Evolutionary conservation across 129 eudicot species (phyloP).

Genomic region (Calendula officinalis): DNA sequence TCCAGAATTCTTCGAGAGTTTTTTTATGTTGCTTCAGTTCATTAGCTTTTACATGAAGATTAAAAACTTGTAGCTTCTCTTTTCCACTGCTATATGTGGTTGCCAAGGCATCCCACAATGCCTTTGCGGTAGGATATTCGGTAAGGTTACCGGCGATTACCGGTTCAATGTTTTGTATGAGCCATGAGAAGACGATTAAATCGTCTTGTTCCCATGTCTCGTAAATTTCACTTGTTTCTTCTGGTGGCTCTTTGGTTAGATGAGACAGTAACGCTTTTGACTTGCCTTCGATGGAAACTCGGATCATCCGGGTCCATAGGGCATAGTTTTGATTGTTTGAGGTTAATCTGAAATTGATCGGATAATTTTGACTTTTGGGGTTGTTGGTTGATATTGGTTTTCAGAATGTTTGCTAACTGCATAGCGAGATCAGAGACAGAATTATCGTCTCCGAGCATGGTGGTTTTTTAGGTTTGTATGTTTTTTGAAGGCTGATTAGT

Average conservation of each 20-base stretch:
- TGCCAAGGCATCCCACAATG: not conserved
- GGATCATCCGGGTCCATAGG: not conserved
- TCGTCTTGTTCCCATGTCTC: not conserved
- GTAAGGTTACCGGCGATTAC: not conserved
- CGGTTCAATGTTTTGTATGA: not conserved
- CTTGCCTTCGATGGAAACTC: not conserved
- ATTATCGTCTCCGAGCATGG: not conserved
- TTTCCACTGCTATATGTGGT: not conserved
- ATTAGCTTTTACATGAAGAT: not conserved
- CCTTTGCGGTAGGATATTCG: not conserved
- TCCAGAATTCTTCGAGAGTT: not conserved
- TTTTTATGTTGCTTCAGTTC: not conserved
- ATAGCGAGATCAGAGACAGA: not conserved
- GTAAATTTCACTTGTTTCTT: not conserved
- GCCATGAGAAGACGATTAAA: not conserved
- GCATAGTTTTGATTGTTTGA: conserved; percentile 3
- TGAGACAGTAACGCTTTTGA: not conserved
- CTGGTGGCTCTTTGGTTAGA: not conserved
- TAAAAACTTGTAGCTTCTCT: not conserved
- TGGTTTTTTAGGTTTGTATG: no score
- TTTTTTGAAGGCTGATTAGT: not conserved
- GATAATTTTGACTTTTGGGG: not conserved
- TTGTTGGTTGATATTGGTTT: not conserved
- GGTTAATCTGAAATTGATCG: not conserved
- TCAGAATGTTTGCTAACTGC: not conserved